Base-by-base conservation (phyloP, 1,139 yeast species). In the Taiozyma sp. region DNA sequence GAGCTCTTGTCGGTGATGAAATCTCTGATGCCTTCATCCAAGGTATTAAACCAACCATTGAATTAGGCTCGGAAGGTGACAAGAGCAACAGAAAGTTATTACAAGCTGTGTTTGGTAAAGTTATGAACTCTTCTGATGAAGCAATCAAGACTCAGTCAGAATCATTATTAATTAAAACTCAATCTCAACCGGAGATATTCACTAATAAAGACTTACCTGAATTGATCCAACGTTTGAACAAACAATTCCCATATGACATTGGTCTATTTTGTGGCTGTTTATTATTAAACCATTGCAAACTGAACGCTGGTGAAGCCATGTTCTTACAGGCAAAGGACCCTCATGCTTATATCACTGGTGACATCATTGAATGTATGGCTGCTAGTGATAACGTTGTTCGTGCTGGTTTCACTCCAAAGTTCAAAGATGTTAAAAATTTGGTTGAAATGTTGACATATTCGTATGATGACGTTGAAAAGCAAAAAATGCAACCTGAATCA, bases 311-410 rank as follows among this genome's bases (percentile, higher is more conserved):
- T 55, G 96, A 93, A 73, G 98, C 97, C 55, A 89, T 95, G 85
- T 93, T 91, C 67, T 76, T 93, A 67, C 89, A 88, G 67, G 99
- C 99, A 47, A 89, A 90, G 72, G 98, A 90, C 68, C 98, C 98
- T 28, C 99, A 93, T 68, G 99, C 99, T 37, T 93, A 95, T 72
- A 93, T 93, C 57, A 79, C 85, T 50, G 99, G 99, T 58, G 98
- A 93, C 68, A 93, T 93, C 60, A 91, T 93, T 63, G 99, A 93
- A 72, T 95, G 99, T 74, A 93, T 93, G 99, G 99, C 99, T 47
- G 97, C 98, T 13, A 85, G 96, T 42, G 99, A 93, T 68, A 93
- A 93, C 64, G 99, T 93, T 53, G 97, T 93, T 45, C 83, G 99
- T 70, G 96, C 98, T 8, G 99, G 99, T 10, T 93, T 93, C 75